phyloP scores from a whole-genome alignment of 768 basidiomycete genomes.

The Phylloporus sp. region DNA sequence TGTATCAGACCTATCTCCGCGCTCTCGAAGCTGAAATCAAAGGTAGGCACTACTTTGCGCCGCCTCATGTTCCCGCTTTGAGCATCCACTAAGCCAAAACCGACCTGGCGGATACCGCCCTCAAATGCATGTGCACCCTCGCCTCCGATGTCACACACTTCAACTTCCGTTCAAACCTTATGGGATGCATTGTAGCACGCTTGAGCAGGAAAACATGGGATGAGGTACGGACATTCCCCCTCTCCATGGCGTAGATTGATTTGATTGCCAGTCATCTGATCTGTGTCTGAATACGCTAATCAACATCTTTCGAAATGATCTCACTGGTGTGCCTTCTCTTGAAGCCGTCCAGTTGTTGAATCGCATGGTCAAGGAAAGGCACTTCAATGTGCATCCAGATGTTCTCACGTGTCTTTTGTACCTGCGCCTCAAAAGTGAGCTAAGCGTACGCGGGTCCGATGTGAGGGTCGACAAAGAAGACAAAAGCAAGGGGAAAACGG shows the following conservation, averaged over 20 bases:
- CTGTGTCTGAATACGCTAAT: slow-evolving; percentile 80
- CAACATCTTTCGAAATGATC: slow-evolving; percentile 78
- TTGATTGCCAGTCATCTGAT: slow-evolving; percentile 65
- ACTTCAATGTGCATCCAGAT: slow-evolving; percentile 86
- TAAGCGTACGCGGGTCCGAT: slow-evolving; percentile 74
- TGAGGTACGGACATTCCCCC: slow-evolving; percentile 49
- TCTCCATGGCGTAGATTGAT: slow-evolving; percentile 3
- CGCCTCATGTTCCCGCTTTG: slow-evolving; percentile 18
- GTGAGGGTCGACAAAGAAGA: slow-evolving; percentile 58
- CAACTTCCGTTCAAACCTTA: slow-evolving; percentile 93
- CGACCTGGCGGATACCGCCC: slow-evolving; percentile 61
- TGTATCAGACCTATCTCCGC: slow-evolving; percentile 88
- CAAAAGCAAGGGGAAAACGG: slow-evolving; percentile 38
- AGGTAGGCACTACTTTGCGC: slow-evolving; percentile 37
- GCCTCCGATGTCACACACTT: slow-evolving; percentile 86
- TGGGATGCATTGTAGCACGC: slow-evolving; percentile 78
- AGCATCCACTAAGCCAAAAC: slow-evolving; percentile 48
- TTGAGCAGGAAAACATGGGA: slow-evolving; percentile 89
- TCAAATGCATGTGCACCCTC: slow-evolving; percentile 87
- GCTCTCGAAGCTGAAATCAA: slow-evolving; percentile 84
- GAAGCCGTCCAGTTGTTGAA: slow-evolving; percentile 88
- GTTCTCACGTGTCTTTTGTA: slow-evolving; percentile 81
- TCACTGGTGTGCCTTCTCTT: slow-evolving; percentile 76
- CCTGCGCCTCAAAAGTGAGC: slow-evolving; percentile 83
- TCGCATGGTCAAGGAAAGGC: slow-evolving; percentile 92